These are phyloP conservation scores for Aegilops longissima DNA, from an alignment of 176 grass and related monocot genomes.

Conservation along the genomic window DNA sequence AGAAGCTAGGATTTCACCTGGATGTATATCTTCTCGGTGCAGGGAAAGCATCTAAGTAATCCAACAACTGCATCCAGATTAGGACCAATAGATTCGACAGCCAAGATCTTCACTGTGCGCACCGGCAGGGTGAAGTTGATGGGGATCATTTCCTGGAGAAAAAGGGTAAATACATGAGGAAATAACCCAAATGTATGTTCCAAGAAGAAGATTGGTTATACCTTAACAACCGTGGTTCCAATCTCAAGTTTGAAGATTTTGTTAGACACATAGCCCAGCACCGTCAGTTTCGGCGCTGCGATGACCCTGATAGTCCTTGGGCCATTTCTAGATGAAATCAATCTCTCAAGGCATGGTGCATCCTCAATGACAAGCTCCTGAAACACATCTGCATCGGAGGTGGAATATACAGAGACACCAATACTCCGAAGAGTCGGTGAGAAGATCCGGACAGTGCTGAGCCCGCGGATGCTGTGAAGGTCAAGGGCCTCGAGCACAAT, in stretches of 20 bases:
- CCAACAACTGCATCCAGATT: neutral
- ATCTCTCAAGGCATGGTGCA: conserved; percentile 17
- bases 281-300: neutral
- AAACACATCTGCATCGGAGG: neutral
- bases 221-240: neutral
- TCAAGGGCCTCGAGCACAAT: neutral
- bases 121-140: neutral
- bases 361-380: conserved; percentile 5
- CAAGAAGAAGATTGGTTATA: neutral
- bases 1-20: neutral
- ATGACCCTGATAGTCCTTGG: neutral
- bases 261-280: neutral
- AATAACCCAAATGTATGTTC: neutral
- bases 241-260: neutral
- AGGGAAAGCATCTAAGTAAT: conserved; percentile 25
- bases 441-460: neutral
- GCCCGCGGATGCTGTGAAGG: neutral
- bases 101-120: conserved; percentile 15
- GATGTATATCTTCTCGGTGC: conserved; percentile 4
- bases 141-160: neutral
- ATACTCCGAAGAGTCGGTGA: neutral
- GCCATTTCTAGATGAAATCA: neutral
- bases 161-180: neutral
- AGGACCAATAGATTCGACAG: neutral
- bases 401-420: neutral